phyloP scores from a whole-genome alignment of 345 rosid genomes.

The Mercurialis annua region DNA sequence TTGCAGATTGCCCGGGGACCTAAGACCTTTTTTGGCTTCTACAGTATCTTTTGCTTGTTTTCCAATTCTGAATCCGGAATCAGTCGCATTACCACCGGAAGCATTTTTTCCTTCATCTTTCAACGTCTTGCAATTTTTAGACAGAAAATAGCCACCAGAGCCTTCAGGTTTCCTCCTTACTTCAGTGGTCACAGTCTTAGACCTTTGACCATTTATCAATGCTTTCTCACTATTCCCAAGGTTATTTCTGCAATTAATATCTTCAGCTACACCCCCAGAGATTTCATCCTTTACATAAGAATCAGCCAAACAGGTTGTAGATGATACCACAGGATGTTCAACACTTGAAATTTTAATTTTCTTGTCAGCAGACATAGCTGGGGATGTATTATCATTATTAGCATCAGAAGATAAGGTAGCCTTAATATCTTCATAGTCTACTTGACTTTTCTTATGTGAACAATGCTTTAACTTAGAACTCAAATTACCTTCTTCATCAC shows the following conservation, averaged over 20 bases:
- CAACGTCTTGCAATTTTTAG: constrained; percentile 33
- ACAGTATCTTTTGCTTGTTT: constrained; percentile 33
- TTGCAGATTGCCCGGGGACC: constrained; percentile 29
- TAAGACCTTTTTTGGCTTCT: constrained; percentile 32
- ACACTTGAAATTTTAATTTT: constrained; percentile 34
- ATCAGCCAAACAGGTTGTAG: constrained; percentile 29
- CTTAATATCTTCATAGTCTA: constrained; percentile 47
- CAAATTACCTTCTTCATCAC: constrained; percentile 33
- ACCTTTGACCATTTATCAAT: constrained; percentile 39
- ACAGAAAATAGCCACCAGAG: constrained; percentile 29
- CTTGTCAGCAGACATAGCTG: constrained; percentile 39
- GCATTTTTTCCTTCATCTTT: constrained; percentile 36
- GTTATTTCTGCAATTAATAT: constrained; percentile 28
- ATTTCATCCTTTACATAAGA: constrained; percentile 34
- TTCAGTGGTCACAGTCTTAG: constrained; percentile 33
- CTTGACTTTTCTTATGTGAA: constrained; percentile 34
- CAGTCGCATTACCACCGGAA: constrained; percentile 26
- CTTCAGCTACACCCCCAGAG: constrained; percentile 34
- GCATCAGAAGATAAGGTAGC: constrained; percentile 35
- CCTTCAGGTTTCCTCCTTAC: constrained; percentile 35
- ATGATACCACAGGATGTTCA: constrained; percentile 35
- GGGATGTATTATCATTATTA: constrained; percentile 35
- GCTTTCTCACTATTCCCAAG: constrained; percentile 32
- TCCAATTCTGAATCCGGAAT: constrained; percentile 27
- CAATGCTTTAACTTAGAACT: constrained; percentile 37